Percentiles rank a stretch among this genome's conserved stretches.
phyloP scores from a whole-genome alignment of 169 alveolate species.

The Plasmodium gaboni region DNA sequence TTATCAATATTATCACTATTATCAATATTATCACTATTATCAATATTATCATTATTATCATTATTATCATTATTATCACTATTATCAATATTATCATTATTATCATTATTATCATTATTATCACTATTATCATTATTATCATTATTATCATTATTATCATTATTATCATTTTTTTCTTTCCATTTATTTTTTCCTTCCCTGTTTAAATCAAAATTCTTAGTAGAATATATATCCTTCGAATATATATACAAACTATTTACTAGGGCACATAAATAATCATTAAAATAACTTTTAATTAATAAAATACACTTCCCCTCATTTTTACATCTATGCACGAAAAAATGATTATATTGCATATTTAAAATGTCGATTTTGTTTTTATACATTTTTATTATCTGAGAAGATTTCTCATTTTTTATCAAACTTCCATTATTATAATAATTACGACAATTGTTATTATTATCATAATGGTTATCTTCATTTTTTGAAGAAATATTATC shows the following conservation, averaged over 20 bases:
- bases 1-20: too few species aligned
- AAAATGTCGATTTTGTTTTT: slow-evolving; percentile 64
- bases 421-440: not conserved
- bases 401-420: slow-evolving; percentile 27
- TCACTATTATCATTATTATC: not conserved
- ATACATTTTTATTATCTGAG: slow-evolving; percentile 58
- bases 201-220: not conserved
- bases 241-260: slow-evolving; percentile 64
- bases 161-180: not conserved
- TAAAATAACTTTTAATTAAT: slow-evolving; percentile 66
- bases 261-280: slow-evolving; percentile 73
- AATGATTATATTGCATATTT: slow-evolving; percentile 66
- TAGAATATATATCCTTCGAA: slow-evolving; percentile 40
- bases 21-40: too few species aligned
- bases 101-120: not conserved
- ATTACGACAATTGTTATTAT: not conserved
- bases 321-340: slow-evolving; percentile 61
- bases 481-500: too few species aligned
- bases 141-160: not conserved
- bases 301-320: slow-evolving; percentile 62
- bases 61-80: too few species aligned
- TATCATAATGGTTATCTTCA: not conserved
- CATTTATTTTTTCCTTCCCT: not conserved
- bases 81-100: not conserved
- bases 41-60: too few species aligned